Evolutionary conservation across 352 stramenopile genomes (phyloP), one percentile per base, ranked within the genome.

Genomic region (Pythium phragmitis): DNA sequence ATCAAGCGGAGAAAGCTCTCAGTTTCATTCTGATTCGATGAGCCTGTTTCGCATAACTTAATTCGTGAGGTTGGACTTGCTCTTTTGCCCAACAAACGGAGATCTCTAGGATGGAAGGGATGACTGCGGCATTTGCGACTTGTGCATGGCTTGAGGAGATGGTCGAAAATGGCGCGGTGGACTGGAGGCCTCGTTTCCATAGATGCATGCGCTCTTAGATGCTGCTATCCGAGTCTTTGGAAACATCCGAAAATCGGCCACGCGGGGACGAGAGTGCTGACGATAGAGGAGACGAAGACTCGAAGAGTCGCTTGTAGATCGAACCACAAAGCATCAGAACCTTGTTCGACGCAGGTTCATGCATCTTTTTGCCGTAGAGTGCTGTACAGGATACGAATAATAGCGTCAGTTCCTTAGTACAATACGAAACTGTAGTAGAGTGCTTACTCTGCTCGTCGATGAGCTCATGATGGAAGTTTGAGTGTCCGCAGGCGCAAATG

Each of bases 281-380:
- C 26, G 73, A 76, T 23, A 75, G 77, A 34, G 76, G 56, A 3
- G 76, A 77, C 28, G 69, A 84, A 37, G 81, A 76, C 54, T 88
- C 81, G 59, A 90, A 88, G 17, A 90, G 67, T 0, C 82, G 73
- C 69, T 87, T 87, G 74, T 87, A 87, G 43, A 87, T 83, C n/a
- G 79, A 84, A 1, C 79, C 79, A 33, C 79, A 87, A 8, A 91
- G 76, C 78, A 91, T 81, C 57, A 91, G 48, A 34, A 91, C 82
- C 76, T 91, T 91, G 67, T 79, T 85, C 0, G 82, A 88, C 7
- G 82, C 68, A 26, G 80, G 76, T 61, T 84, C 82, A 14, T 69
- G 56, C 9, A 69, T 34, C 53, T 86, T 88, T 67, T 88, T 89
- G 33, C 82, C 82, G 28, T 85, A 91, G 5, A 91, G 68, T 48